Conservation (phyloP, 2,329 filamentous ascomycete genomes). For the Zarea fungicola region DNA sequence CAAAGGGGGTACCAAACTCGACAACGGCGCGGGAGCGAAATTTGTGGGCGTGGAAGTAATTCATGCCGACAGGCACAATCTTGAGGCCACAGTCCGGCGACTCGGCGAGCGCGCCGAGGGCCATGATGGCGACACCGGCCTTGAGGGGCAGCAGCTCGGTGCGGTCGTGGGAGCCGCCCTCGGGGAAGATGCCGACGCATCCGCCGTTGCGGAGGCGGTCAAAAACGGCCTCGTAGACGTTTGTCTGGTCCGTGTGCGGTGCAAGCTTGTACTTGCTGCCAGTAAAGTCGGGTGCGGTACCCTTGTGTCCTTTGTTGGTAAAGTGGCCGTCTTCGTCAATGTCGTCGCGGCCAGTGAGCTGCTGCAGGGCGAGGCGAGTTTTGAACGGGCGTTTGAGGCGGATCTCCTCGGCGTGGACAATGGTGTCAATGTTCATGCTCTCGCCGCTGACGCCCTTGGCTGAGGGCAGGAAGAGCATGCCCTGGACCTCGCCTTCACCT, state of each 20-base stretch:
- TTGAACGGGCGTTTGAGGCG: slow-evolving; percentile 84
- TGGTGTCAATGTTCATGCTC: slow-evolving; percentile 77
- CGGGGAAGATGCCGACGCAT: slow-evolving; percentile 93
- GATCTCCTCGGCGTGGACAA: slow-evolving; percentile 74
- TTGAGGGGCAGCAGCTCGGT: slow-evolving; percentile 89
- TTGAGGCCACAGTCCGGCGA: slow-evolving; percentile 83
- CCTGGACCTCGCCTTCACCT: slow-evolving; percentile 65
- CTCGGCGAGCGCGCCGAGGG: slow-evolving; percentile 79
- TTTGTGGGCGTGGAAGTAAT: slow-evolving; percentile 98
- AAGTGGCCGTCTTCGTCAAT: slow-evolving; percentile 63
- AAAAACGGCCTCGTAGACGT: slow-evolving; percentile 92
- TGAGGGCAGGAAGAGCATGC: slow-evolving; percentile 80
- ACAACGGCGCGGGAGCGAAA: slow-evolving; percentile 94
- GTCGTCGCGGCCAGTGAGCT: slow-evolving; percentile 77
- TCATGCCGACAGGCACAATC: slow-evolving; percentile 97
- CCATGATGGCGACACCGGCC: slow-evolving; percentile 97
- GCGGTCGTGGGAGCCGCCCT: slow-evolving; percentile 92
- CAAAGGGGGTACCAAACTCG: slow-evolving; percentile 87
- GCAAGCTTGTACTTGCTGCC: slow-evolving; percentile 84
- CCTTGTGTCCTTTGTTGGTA: slow-evolving; percentile 48
- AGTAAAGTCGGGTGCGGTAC: slow-evolving; percentile 56
- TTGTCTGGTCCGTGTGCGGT: slow-evolving; percentile 88
- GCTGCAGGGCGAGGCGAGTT: slow-evolving; percentile 65
- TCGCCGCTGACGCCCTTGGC: slow-evolving; percentile 71
- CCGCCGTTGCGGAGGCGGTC: slow-evolving; percentile 73